Conservation (phyloP, 768 basidiomycete genomes). For the Stropharia rugosoannulata region DNA sequence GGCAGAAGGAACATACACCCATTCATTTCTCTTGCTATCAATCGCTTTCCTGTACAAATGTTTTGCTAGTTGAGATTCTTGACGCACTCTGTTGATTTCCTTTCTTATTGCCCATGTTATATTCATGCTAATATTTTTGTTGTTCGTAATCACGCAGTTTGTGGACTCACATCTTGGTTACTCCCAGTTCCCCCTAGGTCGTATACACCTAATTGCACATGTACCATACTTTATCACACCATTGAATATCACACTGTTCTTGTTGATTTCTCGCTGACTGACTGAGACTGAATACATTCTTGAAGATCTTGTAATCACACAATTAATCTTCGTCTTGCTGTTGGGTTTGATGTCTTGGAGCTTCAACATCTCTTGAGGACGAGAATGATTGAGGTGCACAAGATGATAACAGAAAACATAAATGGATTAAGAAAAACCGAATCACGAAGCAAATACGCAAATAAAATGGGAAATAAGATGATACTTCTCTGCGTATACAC, state of each 20-base stretch:
- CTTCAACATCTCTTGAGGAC: not conserved
- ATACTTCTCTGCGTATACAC: conserved; percentile 4
- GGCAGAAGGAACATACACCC: not conserved
- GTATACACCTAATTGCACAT: not conserved
- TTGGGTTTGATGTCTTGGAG: not conserved
- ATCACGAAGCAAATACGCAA: not conserved
- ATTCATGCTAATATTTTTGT: not conserved
- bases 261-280: not conserved
- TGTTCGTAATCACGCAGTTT: not conserved
- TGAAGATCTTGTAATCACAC: not conserved
- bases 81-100: no score
- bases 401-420: not conserved
- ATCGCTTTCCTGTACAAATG: not conserved
- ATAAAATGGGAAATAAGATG: not conserved
- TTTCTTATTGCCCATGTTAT: no score
- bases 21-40: not conserved
- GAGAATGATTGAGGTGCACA: not conserved
- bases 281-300: not conserved
- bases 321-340: not conserved
- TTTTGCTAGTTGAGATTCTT: no score
- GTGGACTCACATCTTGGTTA: not conserved
- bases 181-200: not conserved
- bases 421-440: not conserved
- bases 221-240: conserved; percentile 3
- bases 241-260: not conserved